These are phyloP conservation scores for Xerocomus brunneocitrinus DNA, from an alignment of 768 basidiomycete genomes.

Conservation along the genomic window DNA sequence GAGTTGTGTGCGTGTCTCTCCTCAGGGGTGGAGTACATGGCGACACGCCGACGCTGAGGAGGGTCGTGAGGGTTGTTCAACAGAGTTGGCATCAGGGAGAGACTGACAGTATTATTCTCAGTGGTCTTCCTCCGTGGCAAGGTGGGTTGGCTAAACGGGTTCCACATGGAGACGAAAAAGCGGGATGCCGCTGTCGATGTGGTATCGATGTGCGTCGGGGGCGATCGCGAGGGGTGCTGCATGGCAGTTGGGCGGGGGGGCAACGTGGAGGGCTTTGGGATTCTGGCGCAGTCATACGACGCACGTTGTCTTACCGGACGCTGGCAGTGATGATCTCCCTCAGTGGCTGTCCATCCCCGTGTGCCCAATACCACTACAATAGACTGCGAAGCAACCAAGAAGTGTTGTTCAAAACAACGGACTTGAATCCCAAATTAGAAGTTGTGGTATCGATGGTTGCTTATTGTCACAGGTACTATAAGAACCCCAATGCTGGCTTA, in stretches of 20 bases:
- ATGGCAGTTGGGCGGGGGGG: neutral
- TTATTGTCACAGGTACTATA: constrained; percentile 23
- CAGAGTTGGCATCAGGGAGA: neutral
- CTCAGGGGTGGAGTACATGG: constrained; percentile 42
- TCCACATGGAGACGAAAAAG: constrained; percentile 30
- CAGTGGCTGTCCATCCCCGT: neutral
- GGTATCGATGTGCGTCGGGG: constrained; percentile 10
- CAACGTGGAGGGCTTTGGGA: constrained; percentile 1
- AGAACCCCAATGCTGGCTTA: constrained; percentile 3
- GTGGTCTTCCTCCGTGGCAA: constrained; percentile 19
- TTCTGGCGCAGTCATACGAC: constrained; percentile 8
- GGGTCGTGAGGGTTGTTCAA: constrained; percentile 7
- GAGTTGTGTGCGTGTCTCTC: constrained; percentile 31
- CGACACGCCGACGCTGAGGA: constrained; percentile 26
- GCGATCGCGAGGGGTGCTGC: constrained; percentile 16
- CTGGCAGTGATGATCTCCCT: neutral
- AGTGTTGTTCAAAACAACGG: neutral
- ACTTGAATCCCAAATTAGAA: constrained; percentile 13
- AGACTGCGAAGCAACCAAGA: neutral
- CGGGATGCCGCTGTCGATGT: constrained; percentile 23
- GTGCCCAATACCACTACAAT: neutral
- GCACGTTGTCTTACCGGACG: neutral
- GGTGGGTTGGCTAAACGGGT: constrained; percentile 20
- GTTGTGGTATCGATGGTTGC: constrained; percentile 12
- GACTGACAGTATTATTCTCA: constrained; percentile 17